Conservation (phyloP, 768 basidiomycete genomes). For the Plicaturopsis crispa region DNA sequence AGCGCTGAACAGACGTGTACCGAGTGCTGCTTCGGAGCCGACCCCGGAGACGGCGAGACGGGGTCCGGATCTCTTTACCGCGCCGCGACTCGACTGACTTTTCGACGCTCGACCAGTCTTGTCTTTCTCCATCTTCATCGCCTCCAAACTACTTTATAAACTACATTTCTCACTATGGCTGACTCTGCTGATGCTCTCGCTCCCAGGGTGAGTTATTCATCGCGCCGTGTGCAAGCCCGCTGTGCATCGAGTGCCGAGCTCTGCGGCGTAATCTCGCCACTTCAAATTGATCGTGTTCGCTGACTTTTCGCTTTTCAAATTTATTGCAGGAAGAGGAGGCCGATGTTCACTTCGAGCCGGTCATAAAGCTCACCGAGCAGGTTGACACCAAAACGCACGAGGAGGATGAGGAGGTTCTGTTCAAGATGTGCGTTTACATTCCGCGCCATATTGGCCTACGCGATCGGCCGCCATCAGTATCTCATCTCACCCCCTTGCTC, state of each 20-base stretch:
- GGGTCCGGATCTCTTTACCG: too few relatives aligned
- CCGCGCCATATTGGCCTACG: too few relatives aligned
- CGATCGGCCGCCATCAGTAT: too few relatives aligned
- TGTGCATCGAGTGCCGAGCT: too few relatives aligned
- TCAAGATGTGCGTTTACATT: conserved; percentile 79
- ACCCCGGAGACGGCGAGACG: too few relatives aligned
- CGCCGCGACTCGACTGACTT: too few relatives aligned
- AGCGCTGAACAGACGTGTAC: not conserved
- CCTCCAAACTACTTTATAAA: too few relatives aligned
- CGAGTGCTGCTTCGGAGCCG: too few relatives aligned
- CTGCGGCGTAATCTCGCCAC: not conserved
- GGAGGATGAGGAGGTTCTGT: conserved; percentile 86
- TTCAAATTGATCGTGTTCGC: conserved; percentile 13
- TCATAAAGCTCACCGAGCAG: conserved; percentile 92
- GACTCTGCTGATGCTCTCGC: conserved; percentile 58
- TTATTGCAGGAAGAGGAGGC: conserved; percentile 60
- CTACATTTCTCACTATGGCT: conserved; percentile 42
- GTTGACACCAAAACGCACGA: conserved; percentile 93
- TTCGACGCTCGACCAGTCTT: conserved; percentile 1
- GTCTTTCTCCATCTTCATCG: conserved; percentile 1
- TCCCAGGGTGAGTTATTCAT: conserved; percentile 50
- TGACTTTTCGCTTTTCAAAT: conserved; percentile 1
- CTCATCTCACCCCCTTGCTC: conserved; percentile 8
- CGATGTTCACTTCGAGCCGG: conserved; percentile 92
- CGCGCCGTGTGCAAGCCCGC: not conserved